phyloP scores from a whole-genome alignment of 2,329 filamentous ascomycete genomes.

The Stenocarpella maydis region DNA sequence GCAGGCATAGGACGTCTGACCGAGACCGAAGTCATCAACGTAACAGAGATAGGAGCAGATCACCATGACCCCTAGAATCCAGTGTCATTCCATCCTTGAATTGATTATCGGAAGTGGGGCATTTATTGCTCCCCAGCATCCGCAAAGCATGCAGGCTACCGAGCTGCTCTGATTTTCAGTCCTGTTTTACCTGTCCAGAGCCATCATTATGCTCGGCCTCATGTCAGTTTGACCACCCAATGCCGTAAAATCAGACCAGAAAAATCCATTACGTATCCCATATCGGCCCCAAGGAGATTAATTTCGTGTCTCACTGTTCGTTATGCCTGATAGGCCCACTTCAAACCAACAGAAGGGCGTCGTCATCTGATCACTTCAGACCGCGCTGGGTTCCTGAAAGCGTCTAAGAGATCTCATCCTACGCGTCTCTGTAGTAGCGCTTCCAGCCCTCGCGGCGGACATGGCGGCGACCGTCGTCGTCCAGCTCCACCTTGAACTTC shows the following conservation, averaged over 20 bases:
- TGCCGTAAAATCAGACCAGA: conserved; percentile 35
- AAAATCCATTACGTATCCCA: not conserved
- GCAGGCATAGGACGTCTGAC: conserved; percentile 37
- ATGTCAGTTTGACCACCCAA: conserved; percentile 33
- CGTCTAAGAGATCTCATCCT: conserved; percentile 14
- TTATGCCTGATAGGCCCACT: not conserved
- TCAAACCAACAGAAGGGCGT: not conserved
- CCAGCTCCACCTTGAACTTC: conserved; percentile 77
- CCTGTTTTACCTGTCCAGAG: conserved; percentile 33
- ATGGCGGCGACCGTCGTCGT: conserved; percentile 71
- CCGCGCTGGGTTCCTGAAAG: not conserved
- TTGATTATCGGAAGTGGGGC: not conserved
- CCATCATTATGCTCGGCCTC: not conserved
- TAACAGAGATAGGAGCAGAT: conserved; percentile 53
- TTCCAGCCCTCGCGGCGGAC: conserved; percentile 83
- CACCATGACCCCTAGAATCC: conserved; percentile 42
- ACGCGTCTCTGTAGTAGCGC: conserved; percentile 64
- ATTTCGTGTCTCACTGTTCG: not conserved
- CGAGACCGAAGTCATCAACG: conserved; percentile 40
- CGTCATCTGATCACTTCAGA: not conserved
- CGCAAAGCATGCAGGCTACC: not conserved
- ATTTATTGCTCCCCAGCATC: not conserved
- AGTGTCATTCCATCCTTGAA: not conserved
- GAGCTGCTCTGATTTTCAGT: conserved; percentile 23
- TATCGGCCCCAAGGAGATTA: not conserved